phyloP scores from a whole-genome alignment of 2,329 filamentous ascomycete genomes.

The Lachnellula occidentalis region DNA sequence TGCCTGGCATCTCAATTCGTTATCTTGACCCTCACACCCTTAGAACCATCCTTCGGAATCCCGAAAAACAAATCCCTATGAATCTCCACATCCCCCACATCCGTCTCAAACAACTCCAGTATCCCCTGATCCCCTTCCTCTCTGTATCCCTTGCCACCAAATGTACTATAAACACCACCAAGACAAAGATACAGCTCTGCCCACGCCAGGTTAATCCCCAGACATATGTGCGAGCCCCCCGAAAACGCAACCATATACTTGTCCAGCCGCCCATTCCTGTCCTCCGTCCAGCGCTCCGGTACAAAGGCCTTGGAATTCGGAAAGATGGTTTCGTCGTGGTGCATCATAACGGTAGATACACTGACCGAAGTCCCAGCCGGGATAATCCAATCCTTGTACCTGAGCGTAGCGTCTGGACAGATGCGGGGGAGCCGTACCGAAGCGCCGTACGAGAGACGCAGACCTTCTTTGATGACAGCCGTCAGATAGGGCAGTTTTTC shows the following conservation, averaged over 20 bases:
- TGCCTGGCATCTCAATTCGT: background rate
- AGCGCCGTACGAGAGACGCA: slow-evolving; percentile 29
- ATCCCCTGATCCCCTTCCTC: background rate
- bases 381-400: slow-evolving; percentile 13
- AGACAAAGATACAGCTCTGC: slow-evolving; percentile 18
- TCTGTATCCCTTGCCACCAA: slow-evolving; percentile 12
- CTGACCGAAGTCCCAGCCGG: slow-evolving; percentile 33
- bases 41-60: slow-evolving; percentile 6
- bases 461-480: slow-evolving; percentile 28
- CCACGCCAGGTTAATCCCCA: slow-evolving; percentile 31
- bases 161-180: slow-evolving; percentile 11
- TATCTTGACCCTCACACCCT: slow-evolving; percentile 14
- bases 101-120: slow-evolving; percentile 28
- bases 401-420: slow-evolving; percentile 18
- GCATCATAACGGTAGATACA: slow-evolving; percentile 34
- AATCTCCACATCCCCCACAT: slow-evolving; percentile 20
- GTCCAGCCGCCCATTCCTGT: slow-evolving; percentile 23
- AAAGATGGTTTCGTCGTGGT: slow-evolving; percentile 35
- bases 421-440: slow-evolving; percentile 27
- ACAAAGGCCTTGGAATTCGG: slow-evolving; percentile 34
- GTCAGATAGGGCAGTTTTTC: slow-evolving; percentile 29
- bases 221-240: slow-evolving; percentile 36
- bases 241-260: slow-evolving; percentile 38
- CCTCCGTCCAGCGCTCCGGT: slow-evolving; percentile 38
- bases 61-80: slow-evolving; percentile 12